Evolutionary conservation across 73 alveolate species (phyloP).

Genomic region (Paramecium biaurelia): DNA sequence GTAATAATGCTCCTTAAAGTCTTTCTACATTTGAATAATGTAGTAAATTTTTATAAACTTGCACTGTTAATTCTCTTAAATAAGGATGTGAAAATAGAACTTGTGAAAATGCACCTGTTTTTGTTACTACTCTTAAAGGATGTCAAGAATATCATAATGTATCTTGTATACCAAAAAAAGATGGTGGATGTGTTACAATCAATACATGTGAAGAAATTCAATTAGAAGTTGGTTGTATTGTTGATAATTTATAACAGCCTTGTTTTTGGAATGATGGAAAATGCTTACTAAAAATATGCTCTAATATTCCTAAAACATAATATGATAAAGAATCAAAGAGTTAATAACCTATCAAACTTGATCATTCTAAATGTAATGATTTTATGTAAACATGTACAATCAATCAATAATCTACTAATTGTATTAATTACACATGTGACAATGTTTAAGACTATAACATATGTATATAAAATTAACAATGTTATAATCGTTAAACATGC

Average conservation of each 20-base stretch:
- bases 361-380: background rate
- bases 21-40: background rate
- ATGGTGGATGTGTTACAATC: slow-evolving; percentile 20
- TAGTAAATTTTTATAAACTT: background rate
- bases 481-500: background rate
- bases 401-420: background rate
- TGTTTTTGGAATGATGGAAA: background rate
- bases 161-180: background rate
- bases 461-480: background rate
- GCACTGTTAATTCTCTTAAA: background rate
- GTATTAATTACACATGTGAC: background rate
- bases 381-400: slow-evolving; percentile 1
- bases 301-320: background rate
- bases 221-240: background rate
- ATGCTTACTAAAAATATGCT: background rate
- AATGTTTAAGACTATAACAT: background rate
- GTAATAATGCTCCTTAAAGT: slow-evolving; percentile 17
- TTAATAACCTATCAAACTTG: background rate
- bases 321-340: background rate
- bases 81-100: background rate
- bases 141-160: background rate
- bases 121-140: background rate
- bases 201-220: background rate
- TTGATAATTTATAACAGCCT: background rate
- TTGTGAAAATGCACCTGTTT: slow-evolving; percentile 11